Evolutionary conservation across 305 asterid genomes (phyloP).

Genomic region (Rubia tinctorum): DNA sequence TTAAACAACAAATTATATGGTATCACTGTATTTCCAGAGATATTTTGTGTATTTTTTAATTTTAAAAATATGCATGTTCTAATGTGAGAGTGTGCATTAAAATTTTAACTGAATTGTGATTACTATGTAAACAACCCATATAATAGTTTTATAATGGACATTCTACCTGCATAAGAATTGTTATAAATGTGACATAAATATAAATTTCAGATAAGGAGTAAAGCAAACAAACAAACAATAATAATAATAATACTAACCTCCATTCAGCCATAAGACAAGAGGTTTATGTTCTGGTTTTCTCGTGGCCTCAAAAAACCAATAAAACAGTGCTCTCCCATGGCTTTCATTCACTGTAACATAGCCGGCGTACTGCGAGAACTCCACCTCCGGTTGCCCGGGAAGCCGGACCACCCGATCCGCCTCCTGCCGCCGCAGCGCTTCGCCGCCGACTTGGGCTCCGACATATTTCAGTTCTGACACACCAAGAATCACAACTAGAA

Average conservation of each 20-base stretch:
- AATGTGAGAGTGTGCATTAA: no score
- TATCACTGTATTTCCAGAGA: no score
- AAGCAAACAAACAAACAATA: neutral
- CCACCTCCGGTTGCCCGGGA: constrained; percentile 78
- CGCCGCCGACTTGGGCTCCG: no score
- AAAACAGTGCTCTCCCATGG: constrained; percentile 86
- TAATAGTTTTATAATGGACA: no score
- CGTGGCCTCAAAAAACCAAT: constrained; percentile 84
- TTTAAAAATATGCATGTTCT: no score
- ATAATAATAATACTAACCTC: constrained; percentile 50
- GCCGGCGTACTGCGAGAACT: constrained; percentile 72
- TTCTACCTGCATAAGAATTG: no score
- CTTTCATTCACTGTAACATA: constrained; percentile 65
- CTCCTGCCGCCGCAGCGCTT: constrained; percentile 36
- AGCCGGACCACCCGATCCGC: constrained; percentile 56
- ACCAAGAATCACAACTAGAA: constrained; percentile 14
- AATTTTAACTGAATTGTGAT: no score
- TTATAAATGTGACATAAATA: no score
- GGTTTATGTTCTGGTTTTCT: constrained; percentile 42
- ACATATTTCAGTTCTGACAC: constrained; percentile 4
- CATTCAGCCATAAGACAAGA: constrained; percentile 78
- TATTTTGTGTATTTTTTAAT: no score
- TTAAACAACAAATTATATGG: no score
- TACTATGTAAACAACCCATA: no score
- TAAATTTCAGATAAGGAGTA: no score